A percentile compares a stretch with the other conserved stretches of the same genome.
Evolutionary conservation across 2,329 filamentous ascomycete species (phyloP).

Genomic region (Hawksworthiomyces lignivorus): DNA sequence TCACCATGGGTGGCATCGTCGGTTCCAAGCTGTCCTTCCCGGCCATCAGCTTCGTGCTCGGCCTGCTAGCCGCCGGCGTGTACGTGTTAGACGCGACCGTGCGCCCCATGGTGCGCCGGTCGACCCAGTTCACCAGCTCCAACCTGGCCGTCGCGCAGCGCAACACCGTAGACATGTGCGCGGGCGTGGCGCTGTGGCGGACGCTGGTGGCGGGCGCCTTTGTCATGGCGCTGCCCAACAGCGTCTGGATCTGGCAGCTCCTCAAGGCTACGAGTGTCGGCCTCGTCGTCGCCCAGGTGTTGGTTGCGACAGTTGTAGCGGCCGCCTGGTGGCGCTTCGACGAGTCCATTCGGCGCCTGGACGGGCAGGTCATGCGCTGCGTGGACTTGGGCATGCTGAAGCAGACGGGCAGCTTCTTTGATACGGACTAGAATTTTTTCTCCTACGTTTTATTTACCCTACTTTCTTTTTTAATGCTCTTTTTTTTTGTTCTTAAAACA

Average conservation of each 20-base stretch:
- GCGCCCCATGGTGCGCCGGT: slow-evolving; percentile 36
- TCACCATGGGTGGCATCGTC: slow-evolving; percentile 20
- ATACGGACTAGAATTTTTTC: slow-evolving; percentile 24
- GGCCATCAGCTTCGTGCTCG: slow-evolving; percentile 37
- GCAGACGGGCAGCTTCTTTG: slow-evolving; percentile 38
- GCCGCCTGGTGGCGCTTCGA: slow-evolving; percentile 34
- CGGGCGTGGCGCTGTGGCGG: slow-evolving; percentile 33
- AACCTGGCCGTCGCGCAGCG: slow-evolving; percentile 38
- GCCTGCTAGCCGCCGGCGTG: slow-evolving; percentile 36
- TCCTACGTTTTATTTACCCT: not conserved
- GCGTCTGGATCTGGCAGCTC: slow-evolving; percentile 26
- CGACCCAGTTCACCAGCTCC: slow-evolving; percentile 40
- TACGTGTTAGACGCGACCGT: slow-evolving; percentile 33
- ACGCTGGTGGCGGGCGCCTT: slow-evolving; percentile 35
- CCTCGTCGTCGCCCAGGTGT: slow-evolving; percentile 32
- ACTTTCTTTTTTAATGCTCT: not conserved
- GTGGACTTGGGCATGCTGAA: slow-evolving; percentile 35
- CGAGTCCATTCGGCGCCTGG: slow-evolving; percentile 33
- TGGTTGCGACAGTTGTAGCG: slow-evolving; percentile 27
- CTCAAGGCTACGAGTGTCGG: slow-evolving; percentile 33
- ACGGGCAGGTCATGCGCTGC: slow-evolving; percentile 40
- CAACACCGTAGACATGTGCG: slow-evolving; percentile 41
- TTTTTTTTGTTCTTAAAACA: not conserved
- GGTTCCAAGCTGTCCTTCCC: slow-evolving; percentile 26
- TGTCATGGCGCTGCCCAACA: slow-evolving; percentile 34